Evolutionary conservation across 768 basidiomycete species (phyloP).

Genomic region (Tephrocybe sp.): DNA sequence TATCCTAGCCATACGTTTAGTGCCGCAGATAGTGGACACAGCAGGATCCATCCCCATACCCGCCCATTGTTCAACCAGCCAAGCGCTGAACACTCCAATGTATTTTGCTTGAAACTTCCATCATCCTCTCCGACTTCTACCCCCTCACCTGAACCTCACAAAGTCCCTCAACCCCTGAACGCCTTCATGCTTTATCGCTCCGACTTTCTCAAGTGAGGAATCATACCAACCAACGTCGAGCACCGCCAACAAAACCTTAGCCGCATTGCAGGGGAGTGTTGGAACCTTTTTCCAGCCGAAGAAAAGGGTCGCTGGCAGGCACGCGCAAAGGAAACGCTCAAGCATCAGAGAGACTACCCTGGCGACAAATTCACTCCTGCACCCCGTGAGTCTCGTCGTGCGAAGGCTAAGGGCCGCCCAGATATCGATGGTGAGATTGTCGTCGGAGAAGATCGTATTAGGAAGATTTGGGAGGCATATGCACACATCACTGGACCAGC

Average conservation of each 20-base stretch:
- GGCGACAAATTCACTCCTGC: conserved; percentile 61
- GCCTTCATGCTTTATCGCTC: conserved; percentile 85
- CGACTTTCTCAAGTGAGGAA: conserved; percentile 48
- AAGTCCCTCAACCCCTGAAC: conserved; percentile 70
- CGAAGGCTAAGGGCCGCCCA: conserved; percentile 26
- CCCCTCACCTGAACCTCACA: conserved; percentile 6
- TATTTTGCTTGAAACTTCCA: not conserved
- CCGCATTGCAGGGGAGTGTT: conserved; percentile 64
- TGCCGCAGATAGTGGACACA: not conserved
- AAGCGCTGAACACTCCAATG: not conserved
- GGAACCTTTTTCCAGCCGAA: conserved; percentile 51
- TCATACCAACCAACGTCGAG: conserved; percentile 49
- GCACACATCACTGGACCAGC: conserved; percentile 30
- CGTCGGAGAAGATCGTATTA: conserved; percentile 24
- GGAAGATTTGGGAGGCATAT: conserved; percentile 33
- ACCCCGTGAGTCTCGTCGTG: conserved; percentile 28
- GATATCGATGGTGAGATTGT: conserved; percentile 12
- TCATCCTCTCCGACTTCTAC: not conserved
- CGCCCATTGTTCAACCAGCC: not conserved
- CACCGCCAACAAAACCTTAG: conserved; percentile 73
- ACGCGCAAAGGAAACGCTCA: conserved; percentile 45
- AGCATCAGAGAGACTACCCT: conserved; percentile 52
- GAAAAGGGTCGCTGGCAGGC: conserved; percentile 45
- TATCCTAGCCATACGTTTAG: not conserved
- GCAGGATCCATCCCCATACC: not conserved